phyloP scores from a whole-genome alignment of 805 yeast species.

The Candida maris region DNA sequence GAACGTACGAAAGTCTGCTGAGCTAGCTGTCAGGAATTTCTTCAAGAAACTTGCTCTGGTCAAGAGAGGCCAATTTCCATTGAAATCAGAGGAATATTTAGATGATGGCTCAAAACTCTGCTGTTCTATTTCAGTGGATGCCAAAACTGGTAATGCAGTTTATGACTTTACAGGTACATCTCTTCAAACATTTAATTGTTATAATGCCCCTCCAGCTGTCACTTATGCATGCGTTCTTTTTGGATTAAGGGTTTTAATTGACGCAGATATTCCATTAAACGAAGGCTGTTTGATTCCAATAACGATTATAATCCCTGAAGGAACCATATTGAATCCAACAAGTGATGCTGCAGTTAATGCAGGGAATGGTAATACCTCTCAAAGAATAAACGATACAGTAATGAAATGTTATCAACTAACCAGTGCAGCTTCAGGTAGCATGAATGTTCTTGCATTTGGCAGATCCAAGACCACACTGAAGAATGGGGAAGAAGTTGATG shows the following conservation, averaged over 20 bases:
- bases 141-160: slow-evolving; percentile 39
- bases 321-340: slow-evolving; percentile 33
- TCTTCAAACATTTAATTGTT: slow-evolving; percentile 46
- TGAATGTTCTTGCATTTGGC: slow-evolving; percentile 85
- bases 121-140: slow-evolving; percentile 38
- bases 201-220: slow-evolving; percentile 54
- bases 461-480: slow-evolving; percentile 32
- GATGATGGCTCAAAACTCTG: slow-evolving; percentile 55
- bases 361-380: slow-evolving; percentile 75
- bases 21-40: slow-evolving; percentile 37
- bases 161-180: slow-evolving; percentile 54
- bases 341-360: slow-evolving; percentile 42
- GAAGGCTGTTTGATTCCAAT: slow-evolving; percentile 44
- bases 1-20: slow-evolving; percentile 43
- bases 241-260: slow-evolving; percentile 45
- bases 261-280: slow-evolving; percentile 52
- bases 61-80: slow-evolving; percentile 31
- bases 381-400: slow-evolving; percentile 79
- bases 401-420: slow-evolving; percentile 75
- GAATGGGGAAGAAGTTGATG: slow-evolving; percentile 43
- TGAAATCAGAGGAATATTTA: slow-evolving; percentile 45
- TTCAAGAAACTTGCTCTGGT: slow-evolving; percentile 37
- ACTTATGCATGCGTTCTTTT: slow-evolving; percentile 53
- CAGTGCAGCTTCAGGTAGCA: slow-evolving; percentile 89
- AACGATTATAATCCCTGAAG: slow-evolving; percentile 30